Percentiles rank a stretch among this genome's conserved stretches.
Conservation (phyloP, 352 stramenopile genomes). For the Pythium monospermum region DNA sequence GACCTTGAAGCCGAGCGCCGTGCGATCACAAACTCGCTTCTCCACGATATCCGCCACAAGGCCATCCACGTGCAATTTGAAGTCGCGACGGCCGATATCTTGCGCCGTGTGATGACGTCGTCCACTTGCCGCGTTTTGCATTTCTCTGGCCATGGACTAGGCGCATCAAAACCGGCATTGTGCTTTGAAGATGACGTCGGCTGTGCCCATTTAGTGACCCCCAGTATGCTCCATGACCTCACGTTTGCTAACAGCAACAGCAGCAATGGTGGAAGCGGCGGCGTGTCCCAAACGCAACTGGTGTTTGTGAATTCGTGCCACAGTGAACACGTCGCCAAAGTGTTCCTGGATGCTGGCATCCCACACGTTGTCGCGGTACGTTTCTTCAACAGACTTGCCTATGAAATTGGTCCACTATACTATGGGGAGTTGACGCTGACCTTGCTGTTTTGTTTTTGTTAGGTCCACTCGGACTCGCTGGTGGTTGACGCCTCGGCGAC, state of each 20-base stretch:
- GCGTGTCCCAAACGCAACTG: conserved; percentile 29
- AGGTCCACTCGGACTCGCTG: conserved; percentile 74
- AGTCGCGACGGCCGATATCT: conserved; percentile 66
- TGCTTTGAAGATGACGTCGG: conserved; percentile 75
- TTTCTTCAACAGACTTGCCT: not conserved
- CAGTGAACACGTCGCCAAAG: conserved; percentile 75
- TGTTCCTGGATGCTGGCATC: conserved; percentile 87
- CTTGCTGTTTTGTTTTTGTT: not conserved
- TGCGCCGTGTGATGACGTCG: conserved; percentile 73
- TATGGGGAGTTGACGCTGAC: not conserved
- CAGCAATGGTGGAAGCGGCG: conserved; percentile 14
- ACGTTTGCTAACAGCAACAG: too few species aligned
- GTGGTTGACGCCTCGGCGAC: conserved; percentile 71
- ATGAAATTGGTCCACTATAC: too few species aligned
- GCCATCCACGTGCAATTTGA: conserved; percentile 76
- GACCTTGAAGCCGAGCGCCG: conserved; percentile 65
- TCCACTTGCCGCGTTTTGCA: conserved; percentile 62
- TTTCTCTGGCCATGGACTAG: conserved; percentile 73
- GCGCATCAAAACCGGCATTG: conserved; percentile 46
- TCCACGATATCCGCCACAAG: conserved; percentile 66
- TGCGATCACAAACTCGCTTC: conserved; percentile 62
- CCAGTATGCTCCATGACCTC: conserved; percentile 50
- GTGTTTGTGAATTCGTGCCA: conserved; percentile 85
- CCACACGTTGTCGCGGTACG: conserved; percentile 85
- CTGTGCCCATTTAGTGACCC: conserved; percentile 68